Percentiles rank a stretch among this genome's conserved stretches.
These are phyloP conservation scores for Didymella exigua DNA, from an alignment of 2,329 filamentous ascomycete species.

Conservation along the genomic window DNA sequence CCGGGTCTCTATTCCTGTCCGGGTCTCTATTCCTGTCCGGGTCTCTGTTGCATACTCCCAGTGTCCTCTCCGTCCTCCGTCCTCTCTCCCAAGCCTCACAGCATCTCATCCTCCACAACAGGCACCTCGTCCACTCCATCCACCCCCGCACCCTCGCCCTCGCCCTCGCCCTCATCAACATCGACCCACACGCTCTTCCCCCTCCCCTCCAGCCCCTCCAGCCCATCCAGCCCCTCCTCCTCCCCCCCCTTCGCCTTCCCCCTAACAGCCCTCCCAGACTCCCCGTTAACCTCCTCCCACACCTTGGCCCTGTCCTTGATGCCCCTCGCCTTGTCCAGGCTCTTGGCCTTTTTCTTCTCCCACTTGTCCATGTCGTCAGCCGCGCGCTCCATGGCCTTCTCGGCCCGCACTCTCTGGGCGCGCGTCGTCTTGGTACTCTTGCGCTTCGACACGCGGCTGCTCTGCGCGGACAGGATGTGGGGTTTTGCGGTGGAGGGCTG, in stretches of 20 bases:
- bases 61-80: no score
- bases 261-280: slow-evolving; percentile 9
- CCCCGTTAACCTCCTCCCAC: slow-evolving; percentile 48
- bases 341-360: slow-evolving; percentile 62
- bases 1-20: neutral
- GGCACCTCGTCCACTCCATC: slow-evolving; percentile 7
- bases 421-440: slow-evolving; percentile 55
- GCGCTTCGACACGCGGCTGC: slow-evolving; percentile 73
- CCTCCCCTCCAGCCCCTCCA: slow-evolving; percentile 11
- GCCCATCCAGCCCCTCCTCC: slow-evolving; percentile 17
- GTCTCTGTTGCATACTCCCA: no score
- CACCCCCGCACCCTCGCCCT: slow-evolving; percentile 22
- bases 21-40: no score
- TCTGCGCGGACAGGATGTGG: slow-evolving; percentile 71
- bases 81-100: no score
- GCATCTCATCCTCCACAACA: slow-evolving; percentile 34
- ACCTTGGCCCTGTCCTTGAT: slow-evolving; percentile 56
- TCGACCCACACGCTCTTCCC: slow-evolving; percentile 30
- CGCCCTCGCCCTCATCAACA: slow-evolving; percentile 28
- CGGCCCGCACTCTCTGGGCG: slow-evolving; percentile 58
- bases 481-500: slow-evolving; percentile 32
- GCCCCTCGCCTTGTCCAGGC: slow-evolving; percentile 54
- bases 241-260: slow-evolving; percentile 11
- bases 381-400: slow-evolving; percentile 58
- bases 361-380: slow-evolving; percentile 60